A percentile compares a stretch with the other conserved stretches of the same genome.
phyloP scores from a whole-genome alignment of 768 basidiomycete genomes.

The Mycena albidolilacea region DNA sequence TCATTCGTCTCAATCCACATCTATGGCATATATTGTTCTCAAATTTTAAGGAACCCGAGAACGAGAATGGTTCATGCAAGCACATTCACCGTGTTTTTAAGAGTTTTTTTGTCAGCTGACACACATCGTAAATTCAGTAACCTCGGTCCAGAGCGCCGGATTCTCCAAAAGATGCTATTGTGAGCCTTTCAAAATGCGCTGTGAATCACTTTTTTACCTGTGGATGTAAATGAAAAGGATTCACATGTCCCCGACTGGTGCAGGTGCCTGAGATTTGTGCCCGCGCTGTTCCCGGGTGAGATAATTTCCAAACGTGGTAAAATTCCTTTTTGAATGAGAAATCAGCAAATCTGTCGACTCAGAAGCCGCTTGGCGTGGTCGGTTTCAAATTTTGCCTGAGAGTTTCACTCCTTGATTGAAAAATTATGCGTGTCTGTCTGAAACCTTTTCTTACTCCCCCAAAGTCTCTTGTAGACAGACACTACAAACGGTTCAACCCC shows the following conservation, averaged over 20 bases:
- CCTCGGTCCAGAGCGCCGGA: background rate
- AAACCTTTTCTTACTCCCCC: too few relatives aligned
- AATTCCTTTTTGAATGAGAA: slow-evolving; percentile 14
- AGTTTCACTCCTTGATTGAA: slow-evolving; percentile 17
- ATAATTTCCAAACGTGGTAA: slow-evolving; percentile 8
- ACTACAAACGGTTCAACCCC: too few relatives aligned
- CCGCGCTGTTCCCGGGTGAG: background rate
- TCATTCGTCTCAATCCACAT: slow-evolving; percentile 19
- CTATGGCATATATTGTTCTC: slow-evolving; percentile 13
- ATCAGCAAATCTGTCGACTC: background rate
- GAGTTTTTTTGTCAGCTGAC: slow-evolving; percentile 17
- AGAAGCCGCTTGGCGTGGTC: slow-evolving; percentile 9
- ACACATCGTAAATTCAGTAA: slow-evolving; percentile 4
- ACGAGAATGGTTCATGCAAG: slow-evolving; percentile 13
- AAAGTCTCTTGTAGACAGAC: too few relatives aligned
- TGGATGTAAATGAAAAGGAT: slow-evolving; percentile 10
- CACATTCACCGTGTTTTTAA: slow-evolving; percentile 18
- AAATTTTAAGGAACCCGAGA: slow-evolving; percentile 21
- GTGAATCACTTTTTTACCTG: slow-evolving; percentile 9
- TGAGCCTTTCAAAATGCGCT: slow-evolving; percentile 19
- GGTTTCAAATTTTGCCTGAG: background rate
- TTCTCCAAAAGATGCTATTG: background rate
- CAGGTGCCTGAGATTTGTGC: slow-evolving; percentile 9
- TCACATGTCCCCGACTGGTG: slow-evolving; percentile 7
- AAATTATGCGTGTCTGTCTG: background rate